These are phyloP conservation scores for Avena atlantica DNA, from an alignment of 176 grass and related monocot species.

Conservation along the genomic window DNA sequence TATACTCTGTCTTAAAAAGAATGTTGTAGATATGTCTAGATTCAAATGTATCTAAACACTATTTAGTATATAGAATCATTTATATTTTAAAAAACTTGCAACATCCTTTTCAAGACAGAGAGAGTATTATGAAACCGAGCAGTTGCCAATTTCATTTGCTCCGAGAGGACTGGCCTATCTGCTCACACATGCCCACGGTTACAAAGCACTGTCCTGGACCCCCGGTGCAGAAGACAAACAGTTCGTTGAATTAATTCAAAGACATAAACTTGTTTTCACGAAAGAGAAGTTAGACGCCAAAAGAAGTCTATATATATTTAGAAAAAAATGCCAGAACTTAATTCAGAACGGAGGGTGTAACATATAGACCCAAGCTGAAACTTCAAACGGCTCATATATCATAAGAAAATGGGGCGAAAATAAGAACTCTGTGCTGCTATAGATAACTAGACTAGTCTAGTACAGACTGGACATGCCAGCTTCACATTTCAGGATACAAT, in stretches of 20 bases:
- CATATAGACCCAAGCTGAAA: not conserved
- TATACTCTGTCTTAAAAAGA: no score
- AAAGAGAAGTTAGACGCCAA: not conserved
- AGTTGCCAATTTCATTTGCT: no score
- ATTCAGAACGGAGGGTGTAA: no score
- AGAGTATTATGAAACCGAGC: no score
- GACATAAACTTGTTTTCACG: not conserved
- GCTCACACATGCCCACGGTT: not conserved
- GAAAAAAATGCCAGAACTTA: no score
- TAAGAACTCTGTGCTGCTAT: not conserved
- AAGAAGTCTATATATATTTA: not conserved
- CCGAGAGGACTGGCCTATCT: not conserved
- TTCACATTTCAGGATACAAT: slow-evolving; percentile 19
- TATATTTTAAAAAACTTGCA: no score
- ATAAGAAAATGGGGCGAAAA: not conserved
- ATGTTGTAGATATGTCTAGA: no score
- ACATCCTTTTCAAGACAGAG: no score
- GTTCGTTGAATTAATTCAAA: not conserved
- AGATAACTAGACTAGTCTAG: not conserved
- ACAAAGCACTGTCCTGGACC: not conserved
- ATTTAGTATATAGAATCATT: no score
- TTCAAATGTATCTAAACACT: no score
- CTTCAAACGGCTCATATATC: not conserved
- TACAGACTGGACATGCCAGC: not conserved
- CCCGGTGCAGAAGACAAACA: not conserved